These are phyloP conservation scores for Blastobotrys persicus DNA, from an alignment of 1,139 yeast genomes.

Conservation along the genomic window DNA sequence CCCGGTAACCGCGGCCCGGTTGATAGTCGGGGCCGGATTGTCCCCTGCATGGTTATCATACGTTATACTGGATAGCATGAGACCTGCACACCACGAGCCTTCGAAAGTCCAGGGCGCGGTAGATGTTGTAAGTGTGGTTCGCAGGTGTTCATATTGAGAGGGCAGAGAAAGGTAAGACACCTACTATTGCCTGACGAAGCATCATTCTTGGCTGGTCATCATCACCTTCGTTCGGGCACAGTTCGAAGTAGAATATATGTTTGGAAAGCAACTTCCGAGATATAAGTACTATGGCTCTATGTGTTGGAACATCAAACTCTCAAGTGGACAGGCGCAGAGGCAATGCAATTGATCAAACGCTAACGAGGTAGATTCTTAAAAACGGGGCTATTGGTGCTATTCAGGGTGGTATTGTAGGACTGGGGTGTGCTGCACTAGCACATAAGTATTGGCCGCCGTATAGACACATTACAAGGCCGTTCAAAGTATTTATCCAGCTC, in stretches of 20 bases:
- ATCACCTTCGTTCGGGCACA: too few species aligned
- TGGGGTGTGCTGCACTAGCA: slow-evolving; percentile 27
- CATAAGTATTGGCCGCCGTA: slow-evolving; percentile 31
- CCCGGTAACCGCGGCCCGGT: too few species aligned
- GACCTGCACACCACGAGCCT: slow-evolving; percentile 36
- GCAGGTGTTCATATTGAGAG: too few species aligned
- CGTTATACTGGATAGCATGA: slow-evolving; percentile 19
- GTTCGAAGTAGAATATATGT: neutral
- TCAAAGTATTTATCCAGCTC: slow-evolving; percentile 31
- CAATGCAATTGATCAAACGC: neutral
- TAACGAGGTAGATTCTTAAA: slow-evolving; percentile 24
- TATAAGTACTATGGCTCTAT: too few species aligned
- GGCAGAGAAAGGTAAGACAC: too few species aligned
- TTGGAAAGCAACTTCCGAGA: too few species aligned
- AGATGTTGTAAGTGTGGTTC: slow-evolving; percentile 28
- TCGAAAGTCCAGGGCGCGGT: slow-evolving; percentile 33
- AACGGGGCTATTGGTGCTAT: slow-evolving; percentile 30
- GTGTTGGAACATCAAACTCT: too few species aligned
- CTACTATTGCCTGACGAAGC: too few species aligned
- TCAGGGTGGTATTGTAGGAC: slow-evolving; percentile 30
- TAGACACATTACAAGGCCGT: slow-evolving; percentile 29
- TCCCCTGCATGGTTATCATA: neutral
- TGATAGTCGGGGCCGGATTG: too few species aligned
- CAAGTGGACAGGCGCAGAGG: too few species aligned
- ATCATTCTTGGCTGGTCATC: too few species aligned